A percentile compares a stretch with the other conserved stretches of the same genome.
phyloP scores from a whole-genome alignment of 192 early-diverging fungal genomes.

The Coemansia sp. region DNA sequence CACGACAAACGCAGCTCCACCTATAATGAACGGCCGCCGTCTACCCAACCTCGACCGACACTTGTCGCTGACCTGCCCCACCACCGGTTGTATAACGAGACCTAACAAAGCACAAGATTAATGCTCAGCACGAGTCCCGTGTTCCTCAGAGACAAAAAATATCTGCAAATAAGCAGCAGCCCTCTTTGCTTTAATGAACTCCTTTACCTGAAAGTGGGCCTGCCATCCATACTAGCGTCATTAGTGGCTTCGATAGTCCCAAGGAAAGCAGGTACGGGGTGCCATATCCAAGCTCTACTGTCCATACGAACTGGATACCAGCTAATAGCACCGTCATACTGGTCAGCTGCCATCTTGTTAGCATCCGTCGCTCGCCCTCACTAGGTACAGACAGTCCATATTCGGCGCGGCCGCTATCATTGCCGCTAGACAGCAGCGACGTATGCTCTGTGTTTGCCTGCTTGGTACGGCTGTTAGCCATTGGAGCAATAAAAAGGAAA shows the following conservation, averaged over 20 bases:
- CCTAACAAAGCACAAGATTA: conserved; percentile 13
- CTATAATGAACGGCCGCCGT: conserved; percentile 82
- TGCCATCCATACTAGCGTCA: conserved; percentile 93
- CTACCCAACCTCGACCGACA: conserved; percentile 67
- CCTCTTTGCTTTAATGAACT: background rate
- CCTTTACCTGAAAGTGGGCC: conserved; percentile 72
- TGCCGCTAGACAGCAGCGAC: conserved; percentile 12
- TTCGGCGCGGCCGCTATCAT: background rate
- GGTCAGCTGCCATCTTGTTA: conserved; percentile 31
- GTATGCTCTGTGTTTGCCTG: conserved; percentile 18
- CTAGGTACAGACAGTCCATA: too few relatives aligned
- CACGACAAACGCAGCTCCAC: conserved; percentile 58
- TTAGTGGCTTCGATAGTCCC: conserved; percentile 76
- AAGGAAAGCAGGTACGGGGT: conserved; percentile 85
- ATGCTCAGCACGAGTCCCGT: too few relatives aligned
- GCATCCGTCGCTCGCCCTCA: conserved; percentile 21
- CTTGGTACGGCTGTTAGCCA: background rate
- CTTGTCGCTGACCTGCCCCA: conserved; percentile 81
- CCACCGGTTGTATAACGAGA: conserved; percentile 74
- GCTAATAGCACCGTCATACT: conserved; percentile 51
- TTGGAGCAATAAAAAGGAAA: background rate
- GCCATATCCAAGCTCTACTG: conserved; percentile 60
- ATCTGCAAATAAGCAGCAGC: too few relatives aligned
- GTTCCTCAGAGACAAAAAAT: background rate
- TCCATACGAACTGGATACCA: conserved; percentile 57